Evolutionary conservation across 75 land plant genomes (phyloP).

Genomic region (Larix kaempferi): DNA sequence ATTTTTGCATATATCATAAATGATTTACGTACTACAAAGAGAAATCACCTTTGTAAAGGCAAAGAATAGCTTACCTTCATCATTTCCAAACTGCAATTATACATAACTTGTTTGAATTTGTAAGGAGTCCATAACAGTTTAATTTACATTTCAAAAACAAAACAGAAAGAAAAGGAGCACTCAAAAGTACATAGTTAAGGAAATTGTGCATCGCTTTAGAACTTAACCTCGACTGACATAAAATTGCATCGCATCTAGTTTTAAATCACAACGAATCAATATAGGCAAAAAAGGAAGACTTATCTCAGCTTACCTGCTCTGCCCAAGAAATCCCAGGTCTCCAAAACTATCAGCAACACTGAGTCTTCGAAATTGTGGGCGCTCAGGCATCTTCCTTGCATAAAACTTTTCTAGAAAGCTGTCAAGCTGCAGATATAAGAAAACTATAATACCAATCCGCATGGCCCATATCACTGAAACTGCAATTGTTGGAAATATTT

Average conservation of each 20-base stretch:
- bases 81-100: not conserved
- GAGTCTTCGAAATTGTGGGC: conserved; percentile 28
- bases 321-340: conserved; percentile 74
- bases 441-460: conserved; percentile 64
- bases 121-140: not conserved
- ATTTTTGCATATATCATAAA: not conserved
- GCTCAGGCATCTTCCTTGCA: conserved; percentile 58
- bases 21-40: not conserved
- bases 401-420: conserved; percentile 58
- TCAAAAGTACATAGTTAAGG: not conserved
- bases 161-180: not conserved
- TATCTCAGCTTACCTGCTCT: conserved; percentile 68
- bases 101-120: not conserved
- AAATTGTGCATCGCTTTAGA: not conserved
- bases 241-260: not conserved
- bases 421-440: conserved; percentile 60
- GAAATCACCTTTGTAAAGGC: not conserved
- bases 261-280: too few relatives aligned
- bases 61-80: not conserved
- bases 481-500: conserved; percentile 66
- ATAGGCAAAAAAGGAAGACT: too few relatives aligned
- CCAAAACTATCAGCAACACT: conserved; percentile 8
- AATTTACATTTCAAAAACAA: not conserved
- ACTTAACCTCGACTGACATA: not conserved
- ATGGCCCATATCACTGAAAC: conserved; percentile 87